These are phyloP conservation scores for Solanum clarkiae DNA, from an alignment of 257 asterid species.

Conservation along the genomic window DNA sequence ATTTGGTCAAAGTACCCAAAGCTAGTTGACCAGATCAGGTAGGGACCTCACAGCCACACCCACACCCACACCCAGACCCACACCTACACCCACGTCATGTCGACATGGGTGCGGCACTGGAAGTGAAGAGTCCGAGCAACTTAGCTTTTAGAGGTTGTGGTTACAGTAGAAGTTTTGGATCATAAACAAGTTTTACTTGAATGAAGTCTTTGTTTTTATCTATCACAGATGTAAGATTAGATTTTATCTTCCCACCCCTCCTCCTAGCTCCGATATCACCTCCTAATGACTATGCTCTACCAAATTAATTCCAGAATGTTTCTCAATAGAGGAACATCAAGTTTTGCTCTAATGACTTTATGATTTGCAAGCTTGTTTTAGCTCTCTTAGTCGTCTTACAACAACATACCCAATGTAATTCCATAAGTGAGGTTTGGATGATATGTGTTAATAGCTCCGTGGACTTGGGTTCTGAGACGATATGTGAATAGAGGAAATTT, in stretches of 20 bases:
- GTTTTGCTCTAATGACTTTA: background rate
- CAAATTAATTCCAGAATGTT: background rate
- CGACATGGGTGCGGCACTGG: no score
- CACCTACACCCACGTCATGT: no score
- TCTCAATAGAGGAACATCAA: background rate
- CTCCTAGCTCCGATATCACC: background rate
- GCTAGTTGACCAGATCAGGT: no score
- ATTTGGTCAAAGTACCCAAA: no score
- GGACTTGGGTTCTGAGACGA: background rate
- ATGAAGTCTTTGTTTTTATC: background rate
- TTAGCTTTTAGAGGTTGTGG: background rate
- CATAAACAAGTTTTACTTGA: conserved; percentile 16
- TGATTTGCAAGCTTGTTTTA: background rate
- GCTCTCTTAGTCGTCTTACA: background rate
- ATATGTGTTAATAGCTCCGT: background rate
- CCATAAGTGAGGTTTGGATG: background rate
- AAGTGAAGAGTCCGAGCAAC: no score
- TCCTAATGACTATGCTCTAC: background rate
- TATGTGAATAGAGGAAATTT: background rate
- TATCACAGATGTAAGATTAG: background rate
- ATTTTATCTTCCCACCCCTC: background rate
- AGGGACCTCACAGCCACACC: no score
- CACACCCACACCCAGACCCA: no score
- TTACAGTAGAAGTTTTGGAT: background rate
- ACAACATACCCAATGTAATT: background rate